These are phyloP conservation scores for Boletus albobrunnescens DNA, from an alignment of 1,284 basidiomycete species.

Conservation along the genomic window DNA sequence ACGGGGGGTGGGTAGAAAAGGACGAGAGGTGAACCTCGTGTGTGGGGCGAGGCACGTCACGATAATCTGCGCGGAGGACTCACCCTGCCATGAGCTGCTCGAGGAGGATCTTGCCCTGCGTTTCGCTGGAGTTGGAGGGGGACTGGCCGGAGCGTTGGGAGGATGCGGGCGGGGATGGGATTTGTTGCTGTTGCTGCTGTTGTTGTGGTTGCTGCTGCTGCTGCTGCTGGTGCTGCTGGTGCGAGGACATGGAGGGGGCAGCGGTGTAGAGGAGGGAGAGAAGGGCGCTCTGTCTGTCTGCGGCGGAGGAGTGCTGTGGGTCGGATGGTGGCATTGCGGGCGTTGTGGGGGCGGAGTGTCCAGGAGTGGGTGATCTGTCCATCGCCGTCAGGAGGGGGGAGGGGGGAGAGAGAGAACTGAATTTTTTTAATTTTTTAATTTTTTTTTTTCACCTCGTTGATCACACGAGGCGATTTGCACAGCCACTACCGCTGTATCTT, in stretches of 20 bases:
- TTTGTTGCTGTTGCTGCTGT: conserved; percentile 41
- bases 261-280: conserved; percentile 61
- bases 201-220: conserved; percentile 30
- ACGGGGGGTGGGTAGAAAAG: conserved; percentile 20
- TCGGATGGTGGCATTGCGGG: conserved; percentile 51
- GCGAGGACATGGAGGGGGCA: conserved; percentile 31
- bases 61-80: conserved; percentile 30
- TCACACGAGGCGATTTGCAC: conserved; percentile 23
- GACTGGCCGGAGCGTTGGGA: conserved; percentile 53
- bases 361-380: neutral
- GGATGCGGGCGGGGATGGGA: conserved; percentile 65
- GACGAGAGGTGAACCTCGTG: conserved; percentile 25
- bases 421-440: neutral
- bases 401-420: neutral
- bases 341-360: conserved; percentile 48
- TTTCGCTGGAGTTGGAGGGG: conserved; percentile 50
- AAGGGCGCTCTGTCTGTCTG: conserved; percentile 68
- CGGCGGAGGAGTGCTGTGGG: conserved; percentile 37
- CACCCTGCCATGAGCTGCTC: conserved; percentile 79
- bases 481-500: conserved; percentile 7
- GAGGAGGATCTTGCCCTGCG: conserved; percentile 67
- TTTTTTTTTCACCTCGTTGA: conserved; percentile 23
- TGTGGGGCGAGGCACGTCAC: conserved; percentile 20
- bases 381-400: neutral
- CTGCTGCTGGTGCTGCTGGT: conserved; percentile 3